Evolutionary conservation across 2,329 filamentous ascomycete species (phyloP).

Genomic region (Aspergillus piperis): DNA sequence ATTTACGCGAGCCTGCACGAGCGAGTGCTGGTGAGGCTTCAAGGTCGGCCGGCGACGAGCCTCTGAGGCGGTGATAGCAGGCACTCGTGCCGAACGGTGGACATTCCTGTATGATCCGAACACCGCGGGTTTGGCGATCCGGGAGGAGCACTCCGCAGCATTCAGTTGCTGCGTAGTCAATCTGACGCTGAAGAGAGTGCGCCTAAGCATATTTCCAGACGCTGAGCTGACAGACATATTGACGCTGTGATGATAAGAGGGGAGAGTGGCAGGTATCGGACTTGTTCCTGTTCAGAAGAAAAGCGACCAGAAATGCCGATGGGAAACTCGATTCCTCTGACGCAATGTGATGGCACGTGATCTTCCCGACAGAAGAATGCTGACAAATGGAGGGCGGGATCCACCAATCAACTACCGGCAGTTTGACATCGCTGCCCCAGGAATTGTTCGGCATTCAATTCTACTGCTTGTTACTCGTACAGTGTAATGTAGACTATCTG

Average conservation of each 20-base stretch:
- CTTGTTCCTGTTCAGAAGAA: not conserved
- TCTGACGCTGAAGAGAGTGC: constrained; percentile 29
- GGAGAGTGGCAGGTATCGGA: not conserved
- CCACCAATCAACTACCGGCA: constrained; percentile 25
- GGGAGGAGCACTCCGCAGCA: constrained; percentile 30
- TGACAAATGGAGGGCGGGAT: constrained; percentile 30
- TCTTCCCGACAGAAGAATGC: not conserved
- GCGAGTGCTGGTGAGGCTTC: constrained; percentile 44
- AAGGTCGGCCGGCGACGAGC: constrained; percentile 49
- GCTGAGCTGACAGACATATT: constrained; percentile 36
- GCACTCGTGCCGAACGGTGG: constrained; percentile 47
- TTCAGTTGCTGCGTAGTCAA: constrained; percentile 19
- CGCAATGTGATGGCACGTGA: constrained; percentile 36
- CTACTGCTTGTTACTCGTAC: not conserved
- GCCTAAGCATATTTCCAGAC: constrained; percentile 36
- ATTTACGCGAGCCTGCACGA: constrained; percentile 39
- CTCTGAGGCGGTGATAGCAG: constrained; percentile 52
- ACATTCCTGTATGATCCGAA: constrained; percentile 40
- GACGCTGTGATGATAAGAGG: not conserved
- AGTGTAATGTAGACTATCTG: not conserved
- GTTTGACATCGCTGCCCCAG: constrained; percentile 20
- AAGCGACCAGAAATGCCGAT: not conserved
- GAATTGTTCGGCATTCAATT: not conserved
- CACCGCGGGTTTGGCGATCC: constrained; percentile 30
- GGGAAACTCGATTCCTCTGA: constrained; percentile 28